phyloP scores from a whole-genome alignment of 768 basidiomycete species.

The Gloeopeniophorella convolvens region DNA sequence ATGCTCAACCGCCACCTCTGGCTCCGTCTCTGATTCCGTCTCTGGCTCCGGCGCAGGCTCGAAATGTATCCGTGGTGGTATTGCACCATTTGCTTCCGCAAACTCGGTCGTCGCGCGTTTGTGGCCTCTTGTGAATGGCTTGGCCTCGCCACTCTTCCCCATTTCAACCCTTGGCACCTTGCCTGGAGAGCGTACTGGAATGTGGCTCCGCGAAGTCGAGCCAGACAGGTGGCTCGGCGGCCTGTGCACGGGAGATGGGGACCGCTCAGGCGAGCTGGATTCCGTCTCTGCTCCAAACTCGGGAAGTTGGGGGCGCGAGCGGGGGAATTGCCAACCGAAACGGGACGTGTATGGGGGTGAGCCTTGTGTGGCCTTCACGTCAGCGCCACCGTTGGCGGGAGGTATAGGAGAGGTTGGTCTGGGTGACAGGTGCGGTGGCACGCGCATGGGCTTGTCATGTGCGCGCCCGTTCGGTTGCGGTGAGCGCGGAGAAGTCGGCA shows the following conservation, averaged over 20 bases:
- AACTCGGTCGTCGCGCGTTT: constrained; percentile 27
- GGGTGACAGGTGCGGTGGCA: background rate
- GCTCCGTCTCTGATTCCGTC: background rate
- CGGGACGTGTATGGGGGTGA: constrained; percentile 25
- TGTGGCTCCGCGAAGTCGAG: constrained; percentile 31
- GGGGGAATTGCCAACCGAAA: constrained; percentile 38
- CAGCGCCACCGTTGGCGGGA: constrained; percentile 7
- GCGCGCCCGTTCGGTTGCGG: background rate
- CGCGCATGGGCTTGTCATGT: background rate
- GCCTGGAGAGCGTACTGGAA: constrained; percentile 39
- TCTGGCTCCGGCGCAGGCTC: constrained; percentile 7
- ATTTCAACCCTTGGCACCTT: constrained; percentile 27
- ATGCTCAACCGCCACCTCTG: background rate
- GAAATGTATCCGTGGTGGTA: constrained; percentile 23
- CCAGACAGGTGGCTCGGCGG: constrained; percentile 26
- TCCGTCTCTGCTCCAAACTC: constrained; percentile 35
- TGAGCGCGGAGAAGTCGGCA: background rate
- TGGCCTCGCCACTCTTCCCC: constrained; percentile 12
- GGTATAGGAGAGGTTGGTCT: constrained; percentile 12
- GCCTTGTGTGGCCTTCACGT: constrained; percentile 1
- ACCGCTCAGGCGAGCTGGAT: constrained; percentile 25
- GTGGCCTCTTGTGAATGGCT: constrained; percentile 24
- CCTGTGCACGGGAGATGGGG: constrained; percentile 19
- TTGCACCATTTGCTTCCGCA: constrained; percentile 23
- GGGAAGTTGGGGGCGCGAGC: constrained; percentile 29